Conservation (phyloP, 768 basidiomycete genomes). For the Suillus americanus region DNA sequence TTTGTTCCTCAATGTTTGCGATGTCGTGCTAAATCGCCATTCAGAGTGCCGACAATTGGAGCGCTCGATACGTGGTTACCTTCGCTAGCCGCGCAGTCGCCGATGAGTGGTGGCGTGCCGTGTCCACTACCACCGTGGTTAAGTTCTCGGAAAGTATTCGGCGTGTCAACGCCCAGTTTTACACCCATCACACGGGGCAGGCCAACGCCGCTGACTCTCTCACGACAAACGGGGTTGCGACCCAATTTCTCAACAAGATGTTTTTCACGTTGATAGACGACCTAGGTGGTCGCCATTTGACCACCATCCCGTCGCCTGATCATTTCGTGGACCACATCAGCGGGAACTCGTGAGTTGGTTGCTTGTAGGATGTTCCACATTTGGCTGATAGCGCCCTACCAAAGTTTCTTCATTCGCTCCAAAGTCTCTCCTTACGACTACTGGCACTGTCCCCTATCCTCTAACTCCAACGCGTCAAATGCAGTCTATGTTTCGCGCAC, state of each 20-base stretch:
- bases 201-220: not conserved
- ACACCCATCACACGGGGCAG: not conserved
- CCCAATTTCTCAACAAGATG: not conserved
- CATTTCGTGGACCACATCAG: not conserved
- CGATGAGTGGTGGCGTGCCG: constrained; percentile 27
- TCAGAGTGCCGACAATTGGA: not conserved
- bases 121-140: constrained; percentile 8
- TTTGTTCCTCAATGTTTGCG: not conserved
- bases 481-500: not conserved
- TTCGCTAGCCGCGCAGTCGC: constrained; percentile 23
- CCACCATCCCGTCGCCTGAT: not conserved
- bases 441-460: not conserved
- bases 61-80: constrained; percentile 18
- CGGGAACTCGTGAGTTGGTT: not conserved
- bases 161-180: not conserved
- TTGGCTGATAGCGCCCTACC: not conserved
- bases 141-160: not conserved
- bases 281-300: not conserved
- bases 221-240: not conserved
- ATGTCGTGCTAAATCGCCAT: not conserved
- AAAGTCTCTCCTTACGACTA: not conserved
- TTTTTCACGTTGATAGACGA: not conserved
- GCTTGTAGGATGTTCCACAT: not conserved
- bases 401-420: not conserved
- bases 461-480: no score